Evolutionary conservation across 768 basidiomycete genomes (phyloP), one percentile per base, ranked within the genome.

Genomic region (Suillus clintonianus): DNA sequence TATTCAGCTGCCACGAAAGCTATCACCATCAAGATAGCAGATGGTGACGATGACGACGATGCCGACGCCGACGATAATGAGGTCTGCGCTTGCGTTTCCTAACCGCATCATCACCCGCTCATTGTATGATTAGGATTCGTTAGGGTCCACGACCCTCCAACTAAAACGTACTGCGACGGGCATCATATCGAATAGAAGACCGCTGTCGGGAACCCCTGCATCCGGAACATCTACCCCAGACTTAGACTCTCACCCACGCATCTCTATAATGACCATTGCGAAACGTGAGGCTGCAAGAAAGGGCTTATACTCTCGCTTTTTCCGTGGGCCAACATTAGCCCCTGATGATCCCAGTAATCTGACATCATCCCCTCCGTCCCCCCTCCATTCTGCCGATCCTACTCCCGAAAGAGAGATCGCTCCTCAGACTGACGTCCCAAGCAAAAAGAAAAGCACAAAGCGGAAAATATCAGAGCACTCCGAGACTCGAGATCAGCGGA

Each of bases 1-100:
- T 97, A 92, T 75, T 79, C 89, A 1, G 88, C 89, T 15, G 94
- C 95, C 22, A 89, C 95, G 0, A 89, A 89, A 66, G 86, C 92
- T 34, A 94, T 98, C 60, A 86, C 88, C 62, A 82, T 96, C 47
- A 89, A 88, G 71, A 72, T 90, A 62, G 73, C 81, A 22, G 82
- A 80, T 59, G 83, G 82, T 59, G 83, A 84, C 42, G 85, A 85
- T 19, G 82, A 81, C n/a, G 76, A 77, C 50, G 80, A 70, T 69
- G 63, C 72, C 65, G 34, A 68, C 67, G 47, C 19, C 9, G 17
- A 39, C 41, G 27, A 24, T 11, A 30, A 60, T 14, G 67, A 65
- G 48, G 60, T 63, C 32, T 61, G 55, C 15, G 58, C 19, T 24
- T 15, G 22, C 14, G 36, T 57, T 59, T 58, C 53, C 68, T 27